Conservation (phyloP, 176 grass and related monocot genomes). For the Elaeis guineensis region DNA sequence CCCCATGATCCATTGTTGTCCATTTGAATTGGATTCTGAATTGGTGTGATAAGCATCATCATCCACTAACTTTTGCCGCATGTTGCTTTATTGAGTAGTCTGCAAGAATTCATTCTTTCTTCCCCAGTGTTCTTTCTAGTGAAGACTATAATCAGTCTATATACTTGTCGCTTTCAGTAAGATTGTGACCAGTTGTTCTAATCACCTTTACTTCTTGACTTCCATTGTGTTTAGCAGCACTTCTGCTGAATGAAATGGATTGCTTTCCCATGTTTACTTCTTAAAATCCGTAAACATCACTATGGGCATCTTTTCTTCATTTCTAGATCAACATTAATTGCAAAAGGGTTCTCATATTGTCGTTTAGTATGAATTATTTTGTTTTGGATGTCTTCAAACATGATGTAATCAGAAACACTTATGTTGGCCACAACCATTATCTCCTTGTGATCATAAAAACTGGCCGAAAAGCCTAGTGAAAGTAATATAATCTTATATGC, state of each 20-base stretch:
- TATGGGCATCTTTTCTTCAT: not conserved
- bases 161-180: slow-evolving; percentile 36
- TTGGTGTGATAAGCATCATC: not conserved
- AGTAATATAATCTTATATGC: not conserved
- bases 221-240: slow-evolving; percentile 29
- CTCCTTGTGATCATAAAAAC: not conserved
- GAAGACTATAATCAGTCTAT: not conserved
- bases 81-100: slow-evolving; percentile 6
- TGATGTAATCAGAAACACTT: not conserved
- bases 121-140: not conserved
- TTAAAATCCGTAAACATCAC: not conserved
- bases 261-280: not conserved
- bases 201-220: slow-evolving; percentile 44
- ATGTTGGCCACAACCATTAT: not conserved
- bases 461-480: not conserved
- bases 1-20: not conserved
- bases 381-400: not conserved
- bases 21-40: not conserved
- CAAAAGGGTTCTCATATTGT: not conserved
- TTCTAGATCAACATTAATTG: not conserved
- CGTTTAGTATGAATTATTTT: not conserved
- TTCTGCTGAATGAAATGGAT: not conserved
- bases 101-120: not conserved
- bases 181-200: slow-evolving; percentile 50
- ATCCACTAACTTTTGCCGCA: slow-evolving; percentile 2